phyloP scores from a whole-genome alignment of 169 alveolate species.

The Plasmodium vivax region DNA sequence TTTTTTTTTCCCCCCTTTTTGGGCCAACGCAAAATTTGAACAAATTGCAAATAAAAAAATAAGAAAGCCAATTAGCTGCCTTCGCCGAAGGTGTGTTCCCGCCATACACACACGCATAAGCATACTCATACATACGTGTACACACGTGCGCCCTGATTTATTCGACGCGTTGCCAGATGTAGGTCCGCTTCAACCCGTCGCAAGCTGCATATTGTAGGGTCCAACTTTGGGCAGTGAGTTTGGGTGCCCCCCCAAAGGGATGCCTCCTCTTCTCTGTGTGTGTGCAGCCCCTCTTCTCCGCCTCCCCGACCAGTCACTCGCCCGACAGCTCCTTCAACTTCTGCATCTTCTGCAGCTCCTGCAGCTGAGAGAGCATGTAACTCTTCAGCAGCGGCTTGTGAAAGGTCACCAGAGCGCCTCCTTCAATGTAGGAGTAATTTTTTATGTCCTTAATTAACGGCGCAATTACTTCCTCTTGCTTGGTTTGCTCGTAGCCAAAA shows the following conservation, averaged over 20 bases:
- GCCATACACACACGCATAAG: neutral
- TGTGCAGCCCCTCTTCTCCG: neutral
- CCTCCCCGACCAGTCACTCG: neutral
- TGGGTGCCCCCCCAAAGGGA: neutral
- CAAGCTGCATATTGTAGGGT: neutral
- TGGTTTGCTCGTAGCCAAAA: slow-evolving; percentile 20
- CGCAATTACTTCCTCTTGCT: slow-evolving; percentile 12
- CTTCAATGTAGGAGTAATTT: slow-evolving; percentile 65
- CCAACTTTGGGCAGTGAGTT: neutral
- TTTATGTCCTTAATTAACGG: slow-evolving; percentile 47
- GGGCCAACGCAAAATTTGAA: neutral
- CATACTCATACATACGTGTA: too few species aligned
- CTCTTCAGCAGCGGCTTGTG: slow-evolving; percentile 21
- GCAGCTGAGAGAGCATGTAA: slow-evolving; percentile 9
- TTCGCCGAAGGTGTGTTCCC: neutral
- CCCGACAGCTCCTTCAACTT: neutral
- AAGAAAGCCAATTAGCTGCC: neutral
- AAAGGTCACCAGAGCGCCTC: slow-evolving; percentile 54
- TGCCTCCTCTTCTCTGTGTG: neutral
- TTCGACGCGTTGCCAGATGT: neutral
- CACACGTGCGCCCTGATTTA: neutral
- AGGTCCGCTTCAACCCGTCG: neutral
- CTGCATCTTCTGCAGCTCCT: slow-evolving; percentile 1
- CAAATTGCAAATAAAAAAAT: neutral
- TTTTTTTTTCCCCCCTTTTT: neutral